Evolutionary conservation across 768 basidiomycete genomes (phyloP), one percentile per base, ranked within the genome.

Genomic region (Pholiota molesta): DNA sequence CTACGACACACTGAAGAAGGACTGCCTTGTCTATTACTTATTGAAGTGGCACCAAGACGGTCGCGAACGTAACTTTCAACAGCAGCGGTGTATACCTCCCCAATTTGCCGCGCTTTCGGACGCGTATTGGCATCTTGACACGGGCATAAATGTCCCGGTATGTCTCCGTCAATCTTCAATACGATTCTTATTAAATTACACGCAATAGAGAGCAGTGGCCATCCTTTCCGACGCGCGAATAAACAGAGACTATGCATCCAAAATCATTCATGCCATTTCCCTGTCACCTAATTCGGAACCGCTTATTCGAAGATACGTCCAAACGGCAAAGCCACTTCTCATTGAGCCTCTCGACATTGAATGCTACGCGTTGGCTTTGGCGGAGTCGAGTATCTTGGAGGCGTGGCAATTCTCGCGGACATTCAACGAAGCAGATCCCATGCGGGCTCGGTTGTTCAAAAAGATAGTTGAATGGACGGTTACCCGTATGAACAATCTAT

Each of bases 91-190:
- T 67, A 88, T 95, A 62, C 86, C 90, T 4, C 88, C 91, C 2
- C 92, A 93, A 67, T 94, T 93, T 68, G 79, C 82, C 7, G 76
- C 81, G 4, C 81, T 94, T 52, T 85, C 90, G n/a, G 89, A 92
- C 75, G 92, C 93, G 69, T 94, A 94, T 76, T 95, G 90, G 89
- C 76, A 85, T 71, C 76, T 95, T 62, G 93, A 95, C 74, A 81
- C 85, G 2, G 90, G 89, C 11, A 78, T 81, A n/a, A 78, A 86
- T 47, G 71, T 90, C 55, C 72, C 82, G 52, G 92, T 93, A 72
- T 64, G 89, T 83, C 10, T 23, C 45, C 7, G 39, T 23, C 33
- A 23, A 5, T 2, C 7, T 45, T 51, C 35, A 2, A 31, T 26
- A 5, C 1, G 13, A 9, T 16, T 14, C 53, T 42, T 47, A 53